Conservation (phyloP, 495 filamentous ascomycete species). For the Pyrenula aspistea region DNA sequence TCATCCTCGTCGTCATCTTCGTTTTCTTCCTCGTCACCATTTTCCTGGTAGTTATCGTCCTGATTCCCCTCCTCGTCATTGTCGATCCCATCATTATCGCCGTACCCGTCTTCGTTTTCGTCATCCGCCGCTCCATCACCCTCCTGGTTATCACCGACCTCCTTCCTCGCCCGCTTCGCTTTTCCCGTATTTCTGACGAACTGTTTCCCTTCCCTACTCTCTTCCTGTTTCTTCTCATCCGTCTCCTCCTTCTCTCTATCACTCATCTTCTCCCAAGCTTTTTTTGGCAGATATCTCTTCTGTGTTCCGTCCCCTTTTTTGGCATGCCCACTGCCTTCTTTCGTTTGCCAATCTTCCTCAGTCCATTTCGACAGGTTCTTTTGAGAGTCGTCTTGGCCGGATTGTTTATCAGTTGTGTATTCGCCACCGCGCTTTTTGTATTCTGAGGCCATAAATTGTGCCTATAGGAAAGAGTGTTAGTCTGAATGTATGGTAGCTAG, state of each 20-base stretch:
- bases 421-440: conserved; percentile 39
- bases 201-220: conserved; percentile 30
- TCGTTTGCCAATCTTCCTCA: conserved; percentile 38
- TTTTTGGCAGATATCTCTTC: conserved; percentile 35
- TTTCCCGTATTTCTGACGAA: conserved; percentile 28
- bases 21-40: conserved; percentile 8
- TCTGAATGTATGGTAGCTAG: too few species aligned
- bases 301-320: conserved; percentile 28
- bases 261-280: conserved; percentile 35
- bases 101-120: conserved; percentile 6
- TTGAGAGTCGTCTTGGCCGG: conserved; percentile 25
- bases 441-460: conserved; percentile 36
- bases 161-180: conserved; percentile 23
- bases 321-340: conserved; percentile 32
- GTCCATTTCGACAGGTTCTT: conserved; percentile 31
- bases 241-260: conserved; percentile 31
- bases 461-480: conserved; percentile 15
- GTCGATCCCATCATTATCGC: conserved; percentile 9
- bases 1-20: conserved; percentile 8
- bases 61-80: conserved; percentile 7
- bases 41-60: conserved; percentile 10
- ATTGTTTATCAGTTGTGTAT: conserved; percentile 31
- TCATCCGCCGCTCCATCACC: conserved; percentile 11
- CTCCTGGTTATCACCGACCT: conserved; percentile 15
- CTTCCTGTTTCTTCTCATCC: conserved; percentile 29